Conservation (phyloP, 179 eudicot genomes). For the Vitellaria paradoxa region DNA sequence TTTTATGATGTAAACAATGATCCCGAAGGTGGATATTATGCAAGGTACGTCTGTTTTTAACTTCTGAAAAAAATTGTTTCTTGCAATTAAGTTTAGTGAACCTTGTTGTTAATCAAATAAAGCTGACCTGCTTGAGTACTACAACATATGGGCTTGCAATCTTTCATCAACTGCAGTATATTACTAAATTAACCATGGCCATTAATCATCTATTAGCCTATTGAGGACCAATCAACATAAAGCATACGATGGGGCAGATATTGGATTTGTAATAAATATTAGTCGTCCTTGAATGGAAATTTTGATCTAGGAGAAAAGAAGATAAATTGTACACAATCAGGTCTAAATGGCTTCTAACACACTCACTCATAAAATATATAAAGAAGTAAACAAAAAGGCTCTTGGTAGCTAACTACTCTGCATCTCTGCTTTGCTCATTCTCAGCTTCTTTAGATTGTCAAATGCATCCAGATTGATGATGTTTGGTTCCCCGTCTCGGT, state of each 20-base stretch:
- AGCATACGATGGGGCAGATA: no score
- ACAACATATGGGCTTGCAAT: background rate
- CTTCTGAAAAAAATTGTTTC: background rate
- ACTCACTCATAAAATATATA: no score
- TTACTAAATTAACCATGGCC: no score
- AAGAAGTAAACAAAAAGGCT: no score
- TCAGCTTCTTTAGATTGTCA: background rate
- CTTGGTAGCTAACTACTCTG: background rate
- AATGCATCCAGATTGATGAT: background rate
- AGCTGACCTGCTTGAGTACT: background rate
- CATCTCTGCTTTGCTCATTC: background rate
- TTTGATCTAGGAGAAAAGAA: no score
- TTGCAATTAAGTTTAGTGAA: background rate
- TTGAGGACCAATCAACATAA: no score
- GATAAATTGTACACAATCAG: background rate
- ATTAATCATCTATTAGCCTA: no score
- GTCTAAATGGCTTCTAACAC: background rate
- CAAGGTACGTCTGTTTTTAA: constrained; percentile 41
- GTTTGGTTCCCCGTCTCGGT: background rate
- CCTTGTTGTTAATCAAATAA: background rate
- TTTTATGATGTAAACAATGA: constrained; percentile 88
- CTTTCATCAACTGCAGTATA: background rate
- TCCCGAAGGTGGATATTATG: constrained; percentile 95
- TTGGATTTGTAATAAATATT: no score
- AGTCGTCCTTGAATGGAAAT: background rate